Conservation (phyloP, 345 rosid genomes). For the Salix suchowensis region DNA sequence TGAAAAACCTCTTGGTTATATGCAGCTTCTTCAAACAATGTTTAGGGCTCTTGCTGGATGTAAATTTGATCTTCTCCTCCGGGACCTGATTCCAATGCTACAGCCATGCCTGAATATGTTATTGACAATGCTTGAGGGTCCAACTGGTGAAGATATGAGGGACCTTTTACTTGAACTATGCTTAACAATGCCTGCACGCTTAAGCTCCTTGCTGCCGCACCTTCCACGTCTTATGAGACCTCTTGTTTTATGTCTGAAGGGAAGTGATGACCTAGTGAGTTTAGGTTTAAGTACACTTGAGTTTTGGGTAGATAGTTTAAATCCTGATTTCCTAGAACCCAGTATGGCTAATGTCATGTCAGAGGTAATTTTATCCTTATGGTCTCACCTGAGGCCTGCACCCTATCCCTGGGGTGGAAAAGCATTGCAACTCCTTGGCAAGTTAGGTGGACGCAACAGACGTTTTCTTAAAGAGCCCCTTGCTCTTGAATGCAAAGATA, state of each 20-base stretch:
- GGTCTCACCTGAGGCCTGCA: slow-evolving; percentile 93
- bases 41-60: slow-evolving; percentile 88
- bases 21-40: slow-evolving; percentile 91
- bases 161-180: slow-evolving; percentile 91
- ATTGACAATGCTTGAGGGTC: slow-evolving; percentile 91
- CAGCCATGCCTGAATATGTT: slow-evolving; percentile 93
- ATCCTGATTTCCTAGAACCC: slow-evolving; percentile 97
- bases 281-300: slow-evolving; percentile 90
- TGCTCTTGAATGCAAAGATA: slow-evolving; percentile 95
- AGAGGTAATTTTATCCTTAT: slow-evolving; percentile 90
- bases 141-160: slow-evolving; percentile 90
- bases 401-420: slow-evolving; percentile 94
- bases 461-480: slow-evolving; percentile 96
- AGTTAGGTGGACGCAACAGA: slow-evolving; percentile 96
- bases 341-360: slow-evolving; percentile 98
- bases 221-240: slow-evolving; percentile 93
- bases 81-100: slow-evolving; percentile 81
- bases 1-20: slow-evolving; percentile 87
- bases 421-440: slow-evolving; percentile 93
- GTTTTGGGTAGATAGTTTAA: slow-evolving; percentile 99
- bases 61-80: slow-evolving; percentile 82
- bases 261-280: slow-evolving; percentile 85
- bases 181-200: slow-evolving; percentile 90
- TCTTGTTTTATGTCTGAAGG: slow-evolving; percentile 81
- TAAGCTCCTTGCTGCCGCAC: slow-evolving; percentile 86